These are phyloP conservation scores for Ehretia macrophylla DNA, from an alignment of 257 asterid species.

Conservation along the genomic window DNA sequence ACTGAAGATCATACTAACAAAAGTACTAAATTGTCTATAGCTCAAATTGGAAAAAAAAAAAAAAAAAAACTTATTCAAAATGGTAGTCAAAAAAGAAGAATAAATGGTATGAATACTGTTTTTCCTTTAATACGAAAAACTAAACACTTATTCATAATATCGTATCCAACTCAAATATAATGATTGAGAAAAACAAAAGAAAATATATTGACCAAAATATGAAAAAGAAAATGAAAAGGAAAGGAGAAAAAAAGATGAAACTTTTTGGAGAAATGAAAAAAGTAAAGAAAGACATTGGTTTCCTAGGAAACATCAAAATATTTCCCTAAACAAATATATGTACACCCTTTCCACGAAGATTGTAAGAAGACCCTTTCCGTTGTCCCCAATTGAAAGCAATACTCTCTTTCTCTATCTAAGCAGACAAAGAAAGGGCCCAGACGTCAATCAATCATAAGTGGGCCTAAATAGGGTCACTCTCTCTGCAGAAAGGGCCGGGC, in stretches of 20 bases:
- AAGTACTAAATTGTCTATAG: no score
- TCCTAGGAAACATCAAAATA: background rate
- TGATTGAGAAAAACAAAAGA: no score
- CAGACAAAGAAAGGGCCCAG: slow-evolving; percentile 10
- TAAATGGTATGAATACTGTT: no score
- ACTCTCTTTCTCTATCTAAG: background rate
- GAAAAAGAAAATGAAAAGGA: background rate
- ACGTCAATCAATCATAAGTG: slow-evolving; percentile 23
- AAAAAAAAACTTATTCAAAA: no score
- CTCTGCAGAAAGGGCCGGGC: slow-evolving; percentile 29
- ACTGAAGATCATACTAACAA: no score
- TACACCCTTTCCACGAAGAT: background rate
- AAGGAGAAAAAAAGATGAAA: background rate
- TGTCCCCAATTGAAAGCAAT: background rate
- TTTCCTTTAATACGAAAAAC: no score
- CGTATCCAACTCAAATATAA: no score
- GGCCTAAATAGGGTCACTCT: slow-evolving; percentile 16
- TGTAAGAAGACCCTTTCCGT: background rate
- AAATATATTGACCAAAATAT: background rate
- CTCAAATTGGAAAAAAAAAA: no score
- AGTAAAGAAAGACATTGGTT: background rate
- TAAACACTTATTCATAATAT: no score
- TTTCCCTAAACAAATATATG: no score
- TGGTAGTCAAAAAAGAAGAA: no score
- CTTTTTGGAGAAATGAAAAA: background rate